A percentile compares a stretch with the other conserved stretches of the same genome.
phyloP scores from a whole-genome alignment of 106 monocot species.

The Platanthera zijinensis region DNA sequence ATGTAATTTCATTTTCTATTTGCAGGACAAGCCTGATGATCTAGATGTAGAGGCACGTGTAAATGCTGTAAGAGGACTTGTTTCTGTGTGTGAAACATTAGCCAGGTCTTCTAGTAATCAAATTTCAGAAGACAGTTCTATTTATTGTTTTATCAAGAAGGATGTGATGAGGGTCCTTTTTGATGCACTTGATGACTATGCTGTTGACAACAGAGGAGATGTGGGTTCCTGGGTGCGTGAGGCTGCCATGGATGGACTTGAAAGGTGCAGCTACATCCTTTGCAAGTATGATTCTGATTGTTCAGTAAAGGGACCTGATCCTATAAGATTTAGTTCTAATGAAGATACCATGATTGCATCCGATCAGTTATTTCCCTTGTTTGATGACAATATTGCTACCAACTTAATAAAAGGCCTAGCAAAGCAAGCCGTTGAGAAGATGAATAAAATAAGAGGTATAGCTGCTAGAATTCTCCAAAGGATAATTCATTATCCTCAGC shows the following conservation, averaged over 20 bases:
- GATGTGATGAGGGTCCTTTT: slow-evolving; percentile 67
- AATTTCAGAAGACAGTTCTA: slow-evolving; percentile 20
- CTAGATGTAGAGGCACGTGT: slow-evolving; percentile 92
- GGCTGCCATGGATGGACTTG: slow-evolving; percentile 83
- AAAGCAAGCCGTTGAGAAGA: slow-evolving; percentile 93
- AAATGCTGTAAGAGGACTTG: slow-evolving; percentile 63
- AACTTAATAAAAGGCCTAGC: slow-evolving; percentile 63
- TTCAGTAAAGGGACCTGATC: slow-evolving; percentile 1
- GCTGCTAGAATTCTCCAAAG: slow-evolving; percentile 67
- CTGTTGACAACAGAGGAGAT: slow-evolving; percentile 97
- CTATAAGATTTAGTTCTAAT: background rate
- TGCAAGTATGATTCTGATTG: slow-evolving; percentile 47
- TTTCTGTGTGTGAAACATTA: slow-evolving; percentile 85
- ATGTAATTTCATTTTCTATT: background rate
- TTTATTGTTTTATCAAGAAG: slow-evolving; percentile 56
- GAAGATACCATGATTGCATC: slow-evolving; percentile 4
- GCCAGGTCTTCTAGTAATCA: slow-evolving; percentile 12
- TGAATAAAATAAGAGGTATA: slow-evolving; percentile 78
- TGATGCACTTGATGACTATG: slow-evolving; percentile 85
- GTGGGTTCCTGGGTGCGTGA: slow-evolving; percentile 99
- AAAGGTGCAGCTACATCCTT: slow-evolving; percentile 62
- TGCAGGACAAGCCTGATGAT: slow-evolving; percentile 84
- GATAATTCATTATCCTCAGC: slow-evolving; percentile 52
- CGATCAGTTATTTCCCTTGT: slow-evolving; percentile 14
- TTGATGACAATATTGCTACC: slow-evolving; percentile 57